A percentile compares a stretch with the other conserved stretches of the same genome.
Evolutionary conservation across 177 flowering plant genomes (phyloP).

Genomic region (Vitis hybrid): DNA sequence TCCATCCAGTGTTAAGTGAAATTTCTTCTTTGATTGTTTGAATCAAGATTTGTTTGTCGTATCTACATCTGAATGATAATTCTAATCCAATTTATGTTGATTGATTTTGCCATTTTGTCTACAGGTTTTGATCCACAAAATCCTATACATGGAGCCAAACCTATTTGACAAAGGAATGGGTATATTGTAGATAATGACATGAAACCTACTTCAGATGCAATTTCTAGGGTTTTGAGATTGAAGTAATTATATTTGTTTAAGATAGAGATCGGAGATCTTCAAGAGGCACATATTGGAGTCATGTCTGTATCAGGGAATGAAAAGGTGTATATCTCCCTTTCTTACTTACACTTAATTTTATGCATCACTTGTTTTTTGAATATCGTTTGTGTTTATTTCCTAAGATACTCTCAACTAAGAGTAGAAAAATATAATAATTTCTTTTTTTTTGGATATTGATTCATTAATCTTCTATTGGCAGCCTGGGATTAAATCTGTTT

Average conservation of each 20-base stretch:
- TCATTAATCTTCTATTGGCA: slow-evolving; percentile 32
- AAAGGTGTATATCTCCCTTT: slow-evolving; percentile 34
- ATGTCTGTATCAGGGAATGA: slow-evolving; percentile 37
- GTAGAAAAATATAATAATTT: slow-evolving; percentile 8
- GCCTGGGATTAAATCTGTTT: slow-evolving; percentile 33
- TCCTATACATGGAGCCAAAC: too few relatives aligned
- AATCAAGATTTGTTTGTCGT: too few relatives aligned
- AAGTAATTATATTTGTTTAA: background rate
- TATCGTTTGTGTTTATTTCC: slow-evolving; percentile 1
- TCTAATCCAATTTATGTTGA: background rate
- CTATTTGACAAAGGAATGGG: too few relatives aligned
- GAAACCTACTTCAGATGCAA: too few relatives aligned
- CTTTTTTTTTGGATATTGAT: slow-evolving; percentile 21
- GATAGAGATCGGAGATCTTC: too few relatives aligned
- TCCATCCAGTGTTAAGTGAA: too few relatives aligned
- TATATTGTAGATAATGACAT: too few relatives aligned
- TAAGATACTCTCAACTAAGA: slow-evolving; percentile 5
- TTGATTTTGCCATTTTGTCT: background rate
- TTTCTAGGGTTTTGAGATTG: too few relatives aligned
- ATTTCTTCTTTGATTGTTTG: background rate
- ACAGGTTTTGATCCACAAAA: too few relatives aligned
- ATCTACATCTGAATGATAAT: background rate
- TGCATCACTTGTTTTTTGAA: slow-evolving; percentile 2
- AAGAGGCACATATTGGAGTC: slow-evolving; percentile 16
- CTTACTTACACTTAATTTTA: background rate